Conservation (phyloP, 2,329 filamentous ascomycete species). For the Thielaviopsis musarum region DNA sequence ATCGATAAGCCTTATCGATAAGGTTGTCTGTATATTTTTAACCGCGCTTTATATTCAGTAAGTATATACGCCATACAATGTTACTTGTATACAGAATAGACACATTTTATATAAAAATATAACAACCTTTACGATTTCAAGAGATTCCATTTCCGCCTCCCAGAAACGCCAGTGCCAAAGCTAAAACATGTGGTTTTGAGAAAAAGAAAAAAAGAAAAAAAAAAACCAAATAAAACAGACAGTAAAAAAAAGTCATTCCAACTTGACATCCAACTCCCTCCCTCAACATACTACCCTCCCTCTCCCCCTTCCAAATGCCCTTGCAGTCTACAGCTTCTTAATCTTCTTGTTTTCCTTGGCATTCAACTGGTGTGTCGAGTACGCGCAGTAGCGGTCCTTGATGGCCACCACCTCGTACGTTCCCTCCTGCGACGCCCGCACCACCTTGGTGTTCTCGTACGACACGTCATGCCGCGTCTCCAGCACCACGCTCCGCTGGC, state of each 20-base stretch:
- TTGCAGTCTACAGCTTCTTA: conserved; percentile 10
- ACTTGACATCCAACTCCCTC: background rate
- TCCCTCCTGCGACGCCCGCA: conserved; percentile 80
- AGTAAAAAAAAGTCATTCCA: conserved; percentile 1
- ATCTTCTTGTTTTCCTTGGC: conserved; percentile 27
- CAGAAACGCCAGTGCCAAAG: conserved; percentile 11
- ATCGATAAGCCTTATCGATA: conserved; percentile 9
- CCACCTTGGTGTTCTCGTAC: conserved; percentile 62
- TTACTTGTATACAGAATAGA: no score
- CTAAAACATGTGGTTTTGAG: conserved; percentile 5
- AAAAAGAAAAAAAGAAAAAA: conserved; percentile 1
- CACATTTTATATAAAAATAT: background rate
- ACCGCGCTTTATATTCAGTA: no score
- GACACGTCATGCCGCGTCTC: conserved; percentile 84
- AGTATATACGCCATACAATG: no score
- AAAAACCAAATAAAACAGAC: conserved; percentile 5
- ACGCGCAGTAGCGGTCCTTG: conserved; percentile 83
- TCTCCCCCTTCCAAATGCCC: background rate
- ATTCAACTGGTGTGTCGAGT: conserved; percentile 52
- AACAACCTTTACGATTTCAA: conserved; percentile 7
- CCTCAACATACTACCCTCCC: background rate
- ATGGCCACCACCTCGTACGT: conserved; percentile 96
- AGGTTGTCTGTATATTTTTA: background rate
- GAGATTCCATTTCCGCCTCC: conserved; percentile 10
- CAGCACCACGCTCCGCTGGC: conserved; percentile 61